A percentile compares a stretch with the other conserved stretches of the same genome.
Evolutionary conservation across 495 filamentous ascomycete species (phyloP).

Genomic region (Trichoderma virens): DNA sequence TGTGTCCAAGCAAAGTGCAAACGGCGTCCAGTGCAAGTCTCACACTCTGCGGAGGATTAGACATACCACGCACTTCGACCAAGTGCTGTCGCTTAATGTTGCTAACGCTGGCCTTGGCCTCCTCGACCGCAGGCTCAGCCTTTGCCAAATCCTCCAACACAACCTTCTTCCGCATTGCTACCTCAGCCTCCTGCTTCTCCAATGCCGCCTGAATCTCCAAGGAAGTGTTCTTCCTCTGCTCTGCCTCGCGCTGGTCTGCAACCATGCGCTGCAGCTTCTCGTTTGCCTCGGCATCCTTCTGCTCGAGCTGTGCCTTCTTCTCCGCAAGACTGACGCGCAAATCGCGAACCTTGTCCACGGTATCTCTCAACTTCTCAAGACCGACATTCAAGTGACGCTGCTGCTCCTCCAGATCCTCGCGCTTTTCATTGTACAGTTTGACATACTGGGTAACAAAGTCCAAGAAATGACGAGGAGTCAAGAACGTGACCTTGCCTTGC

Average conservation of each 20-base stretch:
- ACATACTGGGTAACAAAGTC: slow-evolving; percentile 99
- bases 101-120: slow-evolving; percentile 90
- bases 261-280: slow-evolving; percentile 97
- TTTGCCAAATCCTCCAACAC: slow-evolving; percentile 81
- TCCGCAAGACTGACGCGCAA: slow-evolving; percentile 80
- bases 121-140: slow-evolving; percentile 87
- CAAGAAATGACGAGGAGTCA: slow-evolving; percentile 93
- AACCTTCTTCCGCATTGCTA: slow-evolving; percentile 72
- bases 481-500: slow-evolving; percentile 81
- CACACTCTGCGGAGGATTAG: slow-evolving; percentile 80
- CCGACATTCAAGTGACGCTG: slow-evolving; percentile 96
- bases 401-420: slow-evolving; percentile 96
- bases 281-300: slow-evolving; percentile 90
- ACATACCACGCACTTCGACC: slow-evolving; percentile 96
- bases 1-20: slow-evolving; percentile 88
- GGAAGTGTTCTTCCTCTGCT: slow-evolving; percentile 79
- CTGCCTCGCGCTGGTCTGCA: slow-evolving; percentile 90
- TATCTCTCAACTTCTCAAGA: slow-evolving; percentile 95
- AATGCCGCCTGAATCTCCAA: slow-evolving; percentile 80
- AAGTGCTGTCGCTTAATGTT: slow-evolving; percentile 97
- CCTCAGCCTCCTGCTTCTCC: slow-evolving; percentile 83
- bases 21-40: slow-evolving; percentile 90
- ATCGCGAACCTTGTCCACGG: slow-evolving; percentile 94
- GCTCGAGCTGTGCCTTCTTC: slow-evolving; percentile 88
- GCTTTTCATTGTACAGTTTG: slow-evolving; percentile 94